Evolutionary conservation across 768 basidiomycete species (phyloP).

Genomic region (Asterophora parasitica): DNA sequence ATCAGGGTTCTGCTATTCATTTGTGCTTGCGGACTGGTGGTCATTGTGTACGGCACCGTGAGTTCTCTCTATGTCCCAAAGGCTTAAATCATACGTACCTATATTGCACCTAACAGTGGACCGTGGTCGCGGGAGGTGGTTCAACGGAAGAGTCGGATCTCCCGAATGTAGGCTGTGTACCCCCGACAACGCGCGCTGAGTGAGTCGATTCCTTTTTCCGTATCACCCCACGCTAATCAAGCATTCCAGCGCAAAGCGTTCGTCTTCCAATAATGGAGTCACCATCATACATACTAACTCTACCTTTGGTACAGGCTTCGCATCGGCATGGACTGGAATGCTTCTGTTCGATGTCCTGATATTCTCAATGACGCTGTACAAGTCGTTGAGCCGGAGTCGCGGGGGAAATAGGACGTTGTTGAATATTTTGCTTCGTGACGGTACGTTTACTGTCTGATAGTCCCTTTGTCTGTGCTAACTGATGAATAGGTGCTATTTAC

Average conservation of each 20-base stretch:
- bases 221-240: not conserved
- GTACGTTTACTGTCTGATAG: slow-evolving; percentile 19
- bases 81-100: slow-evolving; percentile 17
- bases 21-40: slow-evolving; percentile 21
- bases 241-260: slow-evolving; percentile 16
- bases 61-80: not conserved
- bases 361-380: slow-evolving; percentile 35
- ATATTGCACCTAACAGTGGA: slow-evolving; percentile 9
- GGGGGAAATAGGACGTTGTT: slow-evolving; percentile 22
- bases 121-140: not conserved
- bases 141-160: too few relatives aligned
- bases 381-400: slow-evolving; percentile 24
- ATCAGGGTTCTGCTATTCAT: slow-evolving; percentile 23
- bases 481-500: slow-evolving; percentile 33
- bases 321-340: slow-evolving; percentile 35
- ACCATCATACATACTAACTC: not conserved
- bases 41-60: slow-evolving; percentile 25
- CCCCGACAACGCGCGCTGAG: slow-evolving; percentile 1
- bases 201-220: not conserved
- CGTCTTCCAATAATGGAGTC: not conserved
- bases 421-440: slow-evolving; percentile 37
- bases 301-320: slow-evolving; percentile 22
- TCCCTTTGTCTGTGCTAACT: not conserved
- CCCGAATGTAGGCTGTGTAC: not conserved
- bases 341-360: slow-evolving; percentile 37